Evolutionary conservation across 495 filamentous ascomycete genomes (phyloP).

Genomic region (Sporormia fimetaria): DNA sequence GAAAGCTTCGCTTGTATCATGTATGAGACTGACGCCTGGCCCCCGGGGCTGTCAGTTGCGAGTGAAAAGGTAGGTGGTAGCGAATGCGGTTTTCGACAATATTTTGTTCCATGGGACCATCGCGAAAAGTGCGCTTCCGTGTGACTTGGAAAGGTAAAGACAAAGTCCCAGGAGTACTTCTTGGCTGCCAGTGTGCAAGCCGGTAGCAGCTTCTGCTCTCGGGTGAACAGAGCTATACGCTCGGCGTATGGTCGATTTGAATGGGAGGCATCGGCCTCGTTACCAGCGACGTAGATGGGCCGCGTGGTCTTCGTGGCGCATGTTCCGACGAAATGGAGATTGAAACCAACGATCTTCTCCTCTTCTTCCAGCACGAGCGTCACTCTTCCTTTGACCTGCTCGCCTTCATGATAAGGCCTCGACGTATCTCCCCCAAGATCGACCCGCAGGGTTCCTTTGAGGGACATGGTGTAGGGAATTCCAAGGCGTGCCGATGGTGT

Average conservation of each 20-base stretch:
- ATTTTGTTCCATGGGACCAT: conserved; percentile 13
- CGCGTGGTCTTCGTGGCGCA: conserved; percentile 20
- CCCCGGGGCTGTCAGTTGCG: conserved; percentile 10
- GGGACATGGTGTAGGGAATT: conserved; percentile 6
- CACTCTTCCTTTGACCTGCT: conserved; percentile 20
- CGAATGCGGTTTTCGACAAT: conserved; percentile 9
- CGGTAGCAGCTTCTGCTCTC: conserved; percentile 6
- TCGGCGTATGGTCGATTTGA: conserved; percentile 7
- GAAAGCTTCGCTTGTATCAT: conserved; percentile 10
- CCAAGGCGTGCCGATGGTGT: neutral
- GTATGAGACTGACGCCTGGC: conserved; percentile 13
- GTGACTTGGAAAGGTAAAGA: conserved; percentile 20
- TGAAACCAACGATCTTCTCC: conserved; percentile 13
- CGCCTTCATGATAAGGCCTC: conserved; percentile 15
- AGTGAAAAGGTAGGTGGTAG: conserved; percentile 19
- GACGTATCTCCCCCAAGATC: conserved; percentile 15
- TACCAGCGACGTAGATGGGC: conserved; percentile 12
- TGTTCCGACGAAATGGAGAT: conserved; percentile 14
- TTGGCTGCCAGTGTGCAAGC: conserved; percentile 7
- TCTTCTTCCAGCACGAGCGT: conserved; percentile 6
- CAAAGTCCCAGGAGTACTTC: conserved; percentile 19
- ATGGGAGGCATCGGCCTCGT: conserved; percentile 4
- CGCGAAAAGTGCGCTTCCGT: conserved; percentile 12
- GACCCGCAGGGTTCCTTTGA: conserved; percentile 8
- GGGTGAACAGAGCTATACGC: conserved; percentile 9